Percentiles rank a stretch among this genome's conserved stretches.
phyloP scores from a whole-genome alignment of 2,329 filamentous ascomycete genomes.

The Botrytis pseudocinerea region DNA sequence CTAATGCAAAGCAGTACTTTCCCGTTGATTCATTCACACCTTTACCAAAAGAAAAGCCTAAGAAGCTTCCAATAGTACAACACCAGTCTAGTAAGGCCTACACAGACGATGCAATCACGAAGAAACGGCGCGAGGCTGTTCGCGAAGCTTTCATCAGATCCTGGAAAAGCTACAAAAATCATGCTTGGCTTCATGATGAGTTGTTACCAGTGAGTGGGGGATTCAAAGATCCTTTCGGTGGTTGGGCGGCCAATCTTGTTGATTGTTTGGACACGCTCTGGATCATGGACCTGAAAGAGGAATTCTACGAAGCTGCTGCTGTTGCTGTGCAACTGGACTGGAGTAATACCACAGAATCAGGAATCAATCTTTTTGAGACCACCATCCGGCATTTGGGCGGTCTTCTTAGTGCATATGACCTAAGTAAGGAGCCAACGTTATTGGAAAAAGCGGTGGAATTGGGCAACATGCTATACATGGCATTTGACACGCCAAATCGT shows the following conservation, averaged over 20 bases:
- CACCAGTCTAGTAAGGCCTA: conserved; percentile 2
- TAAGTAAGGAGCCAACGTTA: conserved; percentile 35
- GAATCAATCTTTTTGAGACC: conserved; percentile 43
- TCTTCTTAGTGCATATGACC: conserved; percentile 42
- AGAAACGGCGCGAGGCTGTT: conserved; percentile 26
- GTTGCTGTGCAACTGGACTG: conserved; percentile 53
- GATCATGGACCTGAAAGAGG: conserved; percentile 76
- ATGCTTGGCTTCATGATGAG: conserved; percentile 85
- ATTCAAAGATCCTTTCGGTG: conserved; percentile 77
- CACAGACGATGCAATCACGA: background rate
- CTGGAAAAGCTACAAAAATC: conserved; percentile 79
- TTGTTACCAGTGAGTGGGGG: conserved; percentile 67
- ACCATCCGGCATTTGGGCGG: conserved; percentile 45
- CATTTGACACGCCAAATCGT: conserved; percentile 45
- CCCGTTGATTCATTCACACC: conserved; percentile 1
- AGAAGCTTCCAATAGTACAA: background rate
- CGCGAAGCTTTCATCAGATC: conserved; percentile 42
- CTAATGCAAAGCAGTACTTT: background rate
- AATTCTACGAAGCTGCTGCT: conserved; percentile 67
- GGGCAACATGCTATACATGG: conserved; percentile 39
- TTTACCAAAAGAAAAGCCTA: background rate
- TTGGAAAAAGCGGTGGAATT: conserved; percentile 38
- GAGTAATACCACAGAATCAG: conserved; percentile 8
- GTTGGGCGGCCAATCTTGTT: conserved; percentile 83
- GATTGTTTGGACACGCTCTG: conserved; percentile 79